Evolutionary conservation across 1,284 basidiomycete species (phyloP), one percentile per base, ranked within the genome.

Genomic region (Rhodotorula sp.): DNA sequence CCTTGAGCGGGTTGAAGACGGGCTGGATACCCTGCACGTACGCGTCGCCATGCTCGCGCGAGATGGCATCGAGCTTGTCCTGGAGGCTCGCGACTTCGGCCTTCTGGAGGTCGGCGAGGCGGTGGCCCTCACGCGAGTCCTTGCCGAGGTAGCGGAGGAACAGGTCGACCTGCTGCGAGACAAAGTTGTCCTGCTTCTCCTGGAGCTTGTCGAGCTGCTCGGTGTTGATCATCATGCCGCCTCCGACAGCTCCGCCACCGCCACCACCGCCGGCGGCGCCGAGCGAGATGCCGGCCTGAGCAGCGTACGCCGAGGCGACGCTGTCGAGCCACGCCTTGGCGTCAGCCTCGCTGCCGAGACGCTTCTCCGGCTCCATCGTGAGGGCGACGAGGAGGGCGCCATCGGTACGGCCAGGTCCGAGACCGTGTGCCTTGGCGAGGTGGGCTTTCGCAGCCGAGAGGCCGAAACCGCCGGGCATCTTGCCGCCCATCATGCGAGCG

Each of bases 391-490:
- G 86, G 63, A 99, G 86, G 22, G 94, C 92, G 49, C 87, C 90
- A 76, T 99, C 95, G 18, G 90, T 87, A 68, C 95, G 91, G 53
- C 87, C 86, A 18, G 95, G 84, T 30, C 95, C 96, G 26, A 99
- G 84, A 71, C 95, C 95, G 95, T 95, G 96, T 46, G 86, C 86
- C 84, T 96, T 97, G 55, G 88, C 86, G 56, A 98, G 85, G 80
- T 98, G 86, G 6, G 87, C 82, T 82, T 96, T 96, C 81, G 95
- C 92, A 22, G 91, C 86, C 12, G 95, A 92, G 42, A 91, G 84
- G 79, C 97, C 97, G 87, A 99, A 99, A 48, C 95, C 95, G 83
- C 96, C 96, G 53, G 96, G 96, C 90, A 99, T 95, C 84, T 99
- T 99, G 71, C 89, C 88, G 70, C 93, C 92, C 67, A 98, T 86